Conservation (phyloP, 2,329 filamentous ascomycete species). For the Bipolaris victoriae region DNA sequence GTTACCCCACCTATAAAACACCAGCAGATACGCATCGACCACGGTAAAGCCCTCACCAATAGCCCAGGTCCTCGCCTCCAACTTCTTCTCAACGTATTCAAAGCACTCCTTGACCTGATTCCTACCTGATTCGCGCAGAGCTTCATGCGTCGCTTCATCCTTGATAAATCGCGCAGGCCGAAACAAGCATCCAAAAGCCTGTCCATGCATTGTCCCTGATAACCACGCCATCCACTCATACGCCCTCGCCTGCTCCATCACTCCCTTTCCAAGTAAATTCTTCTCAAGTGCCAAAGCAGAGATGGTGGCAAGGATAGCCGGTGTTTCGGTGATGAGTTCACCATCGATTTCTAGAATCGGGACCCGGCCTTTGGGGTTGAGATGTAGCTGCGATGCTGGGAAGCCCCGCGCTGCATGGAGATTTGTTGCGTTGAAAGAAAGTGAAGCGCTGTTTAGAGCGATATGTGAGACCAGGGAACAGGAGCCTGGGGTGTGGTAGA, state of each 20-base stretch:
- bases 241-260: conserved; percentile 20
- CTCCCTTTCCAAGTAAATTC: conserved; percentile 22
- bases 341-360: conserved; percentile 27
- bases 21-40: conserved; percentile 25
- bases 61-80: background rate
- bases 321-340: conserved; percentile 28
- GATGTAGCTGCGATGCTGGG: conserved; percentile 15
- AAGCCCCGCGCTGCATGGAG: conserved; percentile 17
- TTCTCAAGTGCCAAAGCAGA: conserved; percentile 17
- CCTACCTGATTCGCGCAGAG: conserved; percentile 6
- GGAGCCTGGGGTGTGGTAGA: conserved; percentile 23
- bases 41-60: background rate
- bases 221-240: conserved; percentile 33
- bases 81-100: background rate
- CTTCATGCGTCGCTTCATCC: conserved; percentile 15
- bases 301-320: background rate
- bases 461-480: conserved; percentile 29
- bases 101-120: background rate
- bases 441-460: conserved; percentile 21
- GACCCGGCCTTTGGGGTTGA: conserved; percentile 33
- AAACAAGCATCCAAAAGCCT: conserved; percentile 25
- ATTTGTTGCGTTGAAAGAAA: conserved; percentile 17
- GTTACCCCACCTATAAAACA: conserved; percentile 31
- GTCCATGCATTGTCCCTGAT: conserved; percentile 26
- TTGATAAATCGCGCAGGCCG: conserved; percentile 20